Evolutionary conservation across 495 filamentous ascomycete species (phyloP), one percentile per base, ranked within the genome.

Genomic region (Hypoxylon perforatum): DNA sequence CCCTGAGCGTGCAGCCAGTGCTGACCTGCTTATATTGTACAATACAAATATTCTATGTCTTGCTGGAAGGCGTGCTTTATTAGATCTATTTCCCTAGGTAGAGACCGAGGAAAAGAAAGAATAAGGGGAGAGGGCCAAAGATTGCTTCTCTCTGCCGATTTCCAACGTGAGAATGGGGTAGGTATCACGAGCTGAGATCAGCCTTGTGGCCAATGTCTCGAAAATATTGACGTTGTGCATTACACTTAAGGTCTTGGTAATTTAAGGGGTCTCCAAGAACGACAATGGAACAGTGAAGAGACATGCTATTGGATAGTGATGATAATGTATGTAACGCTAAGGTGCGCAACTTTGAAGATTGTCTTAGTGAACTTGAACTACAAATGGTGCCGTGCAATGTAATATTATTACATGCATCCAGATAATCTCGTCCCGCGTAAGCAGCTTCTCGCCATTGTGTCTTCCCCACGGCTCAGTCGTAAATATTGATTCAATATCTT

Each of bases 211-310:
- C 51, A 61, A 66, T 66, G 51, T 61, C 57, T 67, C 53, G 44
- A 61, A 47, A 67, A 67, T 67, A 67, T 67, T 61, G 51, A 33
- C 38, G 56, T 36, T 21, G 10, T 52, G 57, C 63, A 58, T 68
- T n/a, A 25, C 49, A 30, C 17, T 49, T 60, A 44, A 23, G 33
- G 38, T 8, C 25, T 21, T 18, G 36, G 54, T 56, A 52, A 61
- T 69, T 69, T 50, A 60, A 63, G 60, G 65, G 59, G 59, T 38
- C 7, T 35, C 33, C 7, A 45, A 57, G 30, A 45, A 49, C 6
- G 33, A 19, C 25, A 38, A 63, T 68, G 51, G 45, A 54, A 60
- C 55, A 0, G 65, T 60, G 49, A 59, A 69, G 25, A 57, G 55
- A 33, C 14, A 17, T 52, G 1, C 28, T 18, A 69, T 69, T 69